Conservation (phyloP, 345 rosid genomes). For the Microcos paniculata region DNA sequence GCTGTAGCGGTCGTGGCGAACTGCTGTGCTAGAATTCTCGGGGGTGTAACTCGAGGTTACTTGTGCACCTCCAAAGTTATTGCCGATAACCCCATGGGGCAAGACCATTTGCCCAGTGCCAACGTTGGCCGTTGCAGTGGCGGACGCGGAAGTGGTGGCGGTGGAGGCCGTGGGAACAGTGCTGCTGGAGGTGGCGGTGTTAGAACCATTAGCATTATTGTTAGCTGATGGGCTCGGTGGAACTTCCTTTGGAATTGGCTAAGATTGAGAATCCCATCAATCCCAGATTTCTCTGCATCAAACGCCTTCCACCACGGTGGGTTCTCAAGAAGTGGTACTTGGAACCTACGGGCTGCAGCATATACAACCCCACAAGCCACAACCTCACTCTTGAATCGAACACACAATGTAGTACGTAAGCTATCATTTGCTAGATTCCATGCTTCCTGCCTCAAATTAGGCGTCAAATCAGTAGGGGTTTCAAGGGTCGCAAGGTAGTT, state of each 20-base stretch:
- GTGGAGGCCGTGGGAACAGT: too few relatives aligned
- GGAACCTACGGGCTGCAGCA: conserved; percentile 92
- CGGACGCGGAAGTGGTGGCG: too few relatives aligned
- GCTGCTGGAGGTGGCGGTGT: conserved; percentile 35
- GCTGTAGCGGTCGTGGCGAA: too few relatives aligned
- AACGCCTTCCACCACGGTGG: conserved; percentile 99
- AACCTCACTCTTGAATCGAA: conserved; percentile 92
- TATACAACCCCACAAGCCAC: conserved; percentile 97
- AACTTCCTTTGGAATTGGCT: conserved; percentile 58
- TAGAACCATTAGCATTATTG: conserved; percentile 37
- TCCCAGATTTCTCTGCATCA: conserved; percentile 90
- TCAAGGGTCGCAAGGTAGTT: conserved; percentile 85
- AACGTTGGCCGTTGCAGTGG: too few relatives aligned
- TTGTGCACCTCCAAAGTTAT: too few relatives aligned
- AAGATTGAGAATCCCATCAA: conserved; percentile 69
- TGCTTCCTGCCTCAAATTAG: conserved; percentile 78
- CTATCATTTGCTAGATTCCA: conserved; percentile 97
- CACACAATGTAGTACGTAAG: conserved; percentile 77
- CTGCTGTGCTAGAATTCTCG: too few relatives aligned
- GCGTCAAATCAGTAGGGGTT: conserved; percentile 73
- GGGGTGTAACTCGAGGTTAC: too few relatives aligned
- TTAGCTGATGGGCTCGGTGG: conserved; percentile 37
- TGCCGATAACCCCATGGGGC: too few relatives aligned
- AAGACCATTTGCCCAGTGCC: too few relatives aligned
- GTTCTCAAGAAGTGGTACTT: conserved; percentile 89